Evolutionary conservation across 352 stramenopile species (phyloP).

Genomic region (Pythium rishiriense): DNA sequence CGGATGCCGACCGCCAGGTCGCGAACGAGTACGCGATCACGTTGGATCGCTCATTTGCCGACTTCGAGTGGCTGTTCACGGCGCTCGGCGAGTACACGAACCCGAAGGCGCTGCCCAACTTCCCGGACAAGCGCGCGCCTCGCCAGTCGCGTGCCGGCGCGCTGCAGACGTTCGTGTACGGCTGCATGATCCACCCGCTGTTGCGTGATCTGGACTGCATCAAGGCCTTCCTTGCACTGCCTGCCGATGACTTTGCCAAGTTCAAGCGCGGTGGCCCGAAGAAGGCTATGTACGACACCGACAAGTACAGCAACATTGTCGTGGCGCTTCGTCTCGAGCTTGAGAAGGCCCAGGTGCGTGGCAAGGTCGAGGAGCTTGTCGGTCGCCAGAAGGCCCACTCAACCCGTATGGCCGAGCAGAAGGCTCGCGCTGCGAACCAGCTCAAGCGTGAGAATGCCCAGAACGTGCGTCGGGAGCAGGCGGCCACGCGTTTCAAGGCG

Average conservation of each 20-base stretch:
- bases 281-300: constrained; percentile 76
- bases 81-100: constrained; percentile 79
- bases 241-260: constrained; percentile 65
- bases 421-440: constrained; percentile 58
- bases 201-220: constrained; percentile 77
- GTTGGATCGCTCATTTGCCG: constrained; percentile 63
- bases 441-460: constrained; percentile 70
- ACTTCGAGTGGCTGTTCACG: constrained; percentile 84
- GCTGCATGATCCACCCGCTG: constrained; percentile 78
- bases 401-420: constrained; percentile 62
- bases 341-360: constrained; percentile 83
- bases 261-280: constrained; percentile 64
- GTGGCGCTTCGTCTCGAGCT: constrained; percentile 80
- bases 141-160: constrained; percentile 43
- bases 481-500: constrained; percentile 71
- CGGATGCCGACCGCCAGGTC: constrained; percentile 74
- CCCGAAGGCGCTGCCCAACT: constrained; percentile 77
- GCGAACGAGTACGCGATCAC: constrained; percentile 83
- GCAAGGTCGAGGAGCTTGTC: constrained; percentile 70
- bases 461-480: constrained; percentile 76
- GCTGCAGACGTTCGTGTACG: constrained; percentile 83
- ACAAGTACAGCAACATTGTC: constrained; percentile 80
- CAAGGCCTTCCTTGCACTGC: constrained; percentile 82
- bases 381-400: constrained; percentile 73
- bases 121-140: constrained; percentile 67